A percentile compares a stretch with the other conserved stretches of the same genome.
phyloP scores from a whole-genome alignment of 208 protist species.

The Leishmania martiniquensis region DNA sequence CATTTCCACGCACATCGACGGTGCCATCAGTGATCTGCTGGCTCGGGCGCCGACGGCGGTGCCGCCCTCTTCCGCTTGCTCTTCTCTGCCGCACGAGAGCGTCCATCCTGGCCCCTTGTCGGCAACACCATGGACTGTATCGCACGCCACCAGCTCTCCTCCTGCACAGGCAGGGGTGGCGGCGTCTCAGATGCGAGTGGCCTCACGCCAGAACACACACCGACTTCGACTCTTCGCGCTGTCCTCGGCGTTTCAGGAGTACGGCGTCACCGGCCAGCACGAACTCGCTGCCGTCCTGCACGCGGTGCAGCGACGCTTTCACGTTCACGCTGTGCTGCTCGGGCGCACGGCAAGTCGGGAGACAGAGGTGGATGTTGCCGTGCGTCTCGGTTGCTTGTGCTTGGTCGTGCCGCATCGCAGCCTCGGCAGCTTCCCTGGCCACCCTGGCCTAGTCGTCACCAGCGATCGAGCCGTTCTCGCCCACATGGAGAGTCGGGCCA shows the following conservation, averaged over 20 bases:
- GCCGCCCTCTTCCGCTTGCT: not conserved
- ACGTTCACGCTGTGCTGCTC: conserved; percentile 39
- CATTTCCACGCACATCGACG: not conserved
- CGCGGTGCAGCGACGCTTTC: conserved; percentile 27
- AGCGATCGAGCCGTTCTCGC: conserved; percentile 17
- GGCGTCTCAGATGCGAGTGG: not conserved
- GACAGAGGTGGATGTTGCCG: conserved; percentile 32
- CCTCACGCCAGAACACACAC: not conserved
- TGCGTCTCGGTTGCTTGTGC: conserved; percentile 40
- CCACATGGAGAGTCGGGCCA: not conserved
- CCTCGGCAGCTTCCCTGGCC: not conserved
- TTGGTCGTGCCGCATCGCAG: conserved; percentile 22
- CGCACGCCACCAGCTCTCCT: not conserved
- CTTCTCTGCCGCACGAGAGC: not conserved
- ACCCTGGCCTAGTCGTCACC: not conserved
- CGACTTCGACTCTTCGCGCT: conserved; percentile 39
- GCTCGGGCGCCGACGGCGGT: not conserved
- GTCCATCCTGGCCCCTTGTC: not conserved
- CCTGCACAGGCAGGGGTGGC: not conserved
- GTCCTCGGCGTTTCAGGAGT: conserved; percentile 35
- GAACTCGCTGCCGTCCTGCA: conserved; percentile 11
- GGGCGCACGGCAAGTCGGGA: conserved; percentile 3
- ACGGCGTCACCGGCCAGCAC: conserved; percentile 10
- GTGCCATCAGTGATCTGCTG: not conserved
- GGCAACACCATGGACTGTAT: not conserved